A percentile compares a stretch with the other conserved stretches of the same genome.
phyloP scores from a whole-genome alignment of 1,284 basidiomycete genomes.

The Boletus sp. region DNA sequence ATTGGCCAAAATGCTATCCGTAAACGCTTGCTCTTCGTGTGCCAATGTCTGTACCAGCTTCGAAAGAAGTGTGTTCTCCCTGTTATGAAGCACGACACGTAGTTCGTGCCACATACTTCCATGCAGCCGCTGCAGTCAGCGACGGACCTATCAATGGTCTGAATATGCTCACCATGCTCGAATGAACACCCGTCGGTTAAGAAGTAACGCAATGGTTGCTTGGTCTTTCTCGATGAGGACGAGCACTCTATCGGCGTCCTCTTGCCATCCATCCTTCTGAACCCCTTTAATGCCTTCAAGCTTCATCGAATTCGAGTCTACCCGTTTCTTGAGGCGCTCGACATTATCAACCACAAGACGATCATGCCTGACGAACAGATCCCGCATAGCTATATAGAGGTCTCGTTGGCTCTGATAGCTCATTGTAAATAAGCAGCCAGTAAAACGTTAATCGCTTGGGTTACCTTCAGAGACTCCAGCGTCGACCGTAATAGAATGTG shows the following conservation, averaged over 20 bases:
- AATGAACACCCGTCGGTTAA: slow-evolving; percentile 79
- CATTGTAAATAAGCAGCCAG: slow-evolving; percentile 11
- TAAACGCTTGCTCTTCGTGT: slow-evolving; percentile 66
- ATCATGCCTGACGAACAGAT: slow-evolving; percentile 81
- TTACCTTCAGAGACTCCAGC: slow-evolving; percentile 72
- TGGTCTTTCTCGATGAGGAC: slow-evolving; percentile 75
- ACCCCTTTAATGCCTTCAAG: slow-evolving; percentile 68
- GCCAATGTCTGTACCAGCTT: slow-evolving; percentile 71
- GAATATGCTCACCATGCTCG: slow-evolving; percentile 64
- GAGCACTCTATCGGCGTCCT: slow-evolving; percentile 74
- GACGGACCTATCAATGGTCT: background rate
- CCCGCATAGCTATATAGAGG: slow-evolving; percentile 80
- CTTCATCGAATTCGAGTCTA: slow-evolving; percentile 73
- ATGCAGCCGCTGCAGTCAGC: slow-evolving; percentile 2
- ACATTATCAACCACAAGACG: slow-evolving; percentile 82
- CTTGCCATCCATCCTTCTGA: slow-evolving; percentile 78
- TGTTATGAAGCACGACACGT: slow-evolving; percentile 82
- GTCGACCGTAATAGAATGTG: slow-evolving; percentile 61
- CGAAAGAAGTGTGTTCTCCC: slow-evolving; percentile 81
- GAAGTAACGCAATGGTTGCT: slow-evolving; percentile 63
- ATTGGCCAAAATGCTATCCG: slow-evolving; percentile 59
- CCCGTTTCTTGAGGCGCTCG: slow-evolving; percentile 80
- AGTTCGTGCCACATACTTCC: slow-evolving; percentile 89
- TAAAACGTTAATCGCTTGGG: background rate
- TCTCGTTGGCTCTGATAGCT: slow-evolving; percentile 73